These are phyloP conservation scores for Mortierella sp. DNA, from an alignment of 371 early-diverging fungal species.

Conservation along the genomic window DNA sequence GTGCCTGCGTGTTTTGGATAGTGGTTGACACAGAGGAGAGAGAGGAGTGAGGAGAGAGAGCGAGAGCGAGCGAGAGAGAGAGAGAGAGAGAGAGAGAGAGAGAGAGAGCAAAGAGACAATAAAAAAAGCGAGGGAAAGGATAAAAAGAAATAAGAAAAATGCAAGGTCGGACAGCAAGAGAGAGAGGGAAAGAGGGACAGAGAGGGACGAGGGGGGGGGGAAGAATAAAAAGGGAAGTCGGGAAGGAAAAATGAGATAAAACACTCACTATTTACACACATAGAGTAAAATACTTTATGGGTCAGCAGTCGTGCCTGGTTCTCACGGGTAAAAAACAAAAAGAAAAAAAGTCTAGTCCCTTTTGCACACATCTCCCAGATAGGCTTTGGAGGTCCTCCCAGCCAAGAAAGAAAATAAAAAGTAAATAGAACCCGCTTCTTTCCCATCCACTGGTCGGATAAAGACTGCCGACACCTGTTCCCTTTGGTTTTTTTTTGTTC, in stretches of 20 bases:
- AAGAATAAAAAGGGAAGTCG: conserved; percentile 7
- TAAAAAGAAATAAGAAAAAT: not conserved
- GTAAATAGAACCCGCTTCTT: not conserved
- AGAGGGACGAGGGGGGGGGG: conserved; percentile 1
- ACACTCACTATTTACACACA: not conserved
- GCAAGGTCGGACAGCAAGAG: not conserved
- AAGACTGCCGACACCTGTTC: conserved; percentile 9
- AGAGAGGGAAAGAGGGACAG: conserved; percentile 1
- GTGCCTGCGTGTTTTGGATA: conserved; percentile 4
- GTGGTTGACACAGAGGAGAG: conserved; percentile 5
- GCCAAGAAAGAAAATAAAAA: not conserved
- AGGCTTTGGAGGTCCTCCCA: conserved; percentile 2
- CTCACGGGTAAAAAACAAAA: conserved; percentile 26
- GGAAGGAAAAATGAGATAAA: conserved; percentile 1
- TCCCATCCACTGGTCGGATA: not conserved
- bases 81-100: not conserved
- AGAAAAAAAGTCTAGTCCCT: conserved; percentile 6
- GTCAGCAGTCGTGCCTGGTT: conserved; percentile 19
- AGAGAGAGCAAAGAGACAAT: not conserved
- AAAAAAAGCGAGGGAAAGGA: not conserved
- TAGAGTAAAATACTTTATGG: not conserved
- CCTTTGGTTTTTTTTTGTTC: not conserved
- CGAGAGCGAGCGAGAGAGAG: conserved; percentile 1
- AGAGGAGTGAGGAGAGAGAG: not conserved
- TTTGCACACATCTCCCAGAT: not conserved